phyloP scores from a whole-genome alignment of 2,329 filamentous ascomycete species.

The Graphilbum ipis-grandicollis region DNA sequence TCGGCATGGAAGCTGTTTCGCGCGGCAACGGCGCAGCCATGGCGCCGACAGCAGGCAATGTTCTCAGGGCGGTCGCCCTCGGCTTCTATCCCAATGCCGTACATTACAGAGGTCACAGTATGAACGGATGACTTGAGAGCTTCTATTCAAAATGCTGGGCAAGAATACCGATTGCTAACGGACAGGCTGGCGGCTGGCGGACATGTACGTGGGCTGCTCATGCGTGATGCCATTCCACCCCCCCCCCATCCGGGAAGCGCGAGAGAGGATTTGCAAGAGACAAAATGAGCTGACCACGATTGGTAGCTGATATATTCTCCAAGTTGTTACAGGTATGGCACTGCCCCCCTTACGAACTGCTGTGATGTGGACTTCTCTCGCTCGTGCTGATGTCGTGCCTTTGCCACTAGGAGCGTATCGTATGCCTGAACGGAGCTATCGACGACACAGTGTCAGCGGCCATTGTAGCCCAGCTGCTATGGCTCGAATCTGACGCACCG shows the following conservation, averaged over 20 bases:
- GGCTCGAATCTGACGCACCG: constrained; percentile 91
- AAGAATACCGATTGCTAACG: constrained; percentile 14
- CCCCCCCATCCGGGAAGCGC: constrained; percentile 8
- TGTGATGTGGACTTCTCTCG: too few species aligned
- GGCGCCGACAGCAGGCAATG: constrained; percentile 23
- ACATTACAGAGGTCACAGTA: constrained; percentile 39
- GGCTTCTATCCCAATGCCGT: constrained; percentile 36
- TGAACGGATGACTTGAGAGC: constrained; percentile 6
- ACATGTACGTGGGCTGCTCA: constrained; percentile 40
- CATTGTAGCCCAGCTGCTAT: constrained; percentile 88
- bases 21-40: constrained; percentile 11
- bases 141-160: too few species aligned
- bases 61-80: constrained; percentile 9
- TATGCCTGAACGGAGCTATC: constrained; percentile 83
- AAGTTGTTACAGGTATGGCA: constrained; percentile 57
- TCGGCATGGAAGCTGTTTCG: neutral
- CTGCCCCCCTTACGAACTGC: too few species aligned
- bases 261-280: too few species aligned
- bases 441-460: constrained; percentile 84
- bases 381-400: too few species aligned
- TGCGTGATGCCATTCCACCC: neutral
- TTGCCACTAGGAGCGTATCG: constrained; percentile 74
- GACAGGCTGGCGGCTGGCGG: constrained; percentile 56
- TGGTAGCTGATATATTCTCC: constrained; percentile 62
- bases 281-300: neutral